Conservation (phyloP, 2,329 filamentous ascomycete species). For the Colletotrichum sp. region DNA sequence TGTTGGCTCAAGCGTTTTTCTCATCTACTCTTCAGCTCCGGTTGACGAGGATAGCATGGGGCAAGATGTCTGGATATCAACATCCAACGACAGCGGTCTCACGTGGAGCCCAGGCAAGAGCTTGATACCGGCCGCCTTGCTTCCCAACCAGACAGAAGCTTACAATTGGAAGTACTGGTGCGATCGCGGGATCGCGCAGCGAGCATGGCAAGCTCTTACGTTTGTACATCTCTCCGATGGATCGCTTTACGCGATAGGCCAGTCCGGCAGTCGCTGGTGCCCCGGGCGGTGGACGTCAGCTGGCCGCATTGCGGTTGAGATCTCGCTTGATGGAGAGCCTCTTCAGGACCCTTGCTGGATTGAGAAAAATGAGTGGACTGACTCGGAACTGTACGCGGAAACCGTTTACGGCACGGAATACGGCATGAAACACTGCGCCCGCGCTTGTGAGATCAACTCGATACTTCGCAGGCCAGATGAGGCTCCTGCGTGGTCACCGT, state of each 20-base stretch:
- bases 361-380: conserved; percentile 23
- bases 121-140: conserved; percentile 26
- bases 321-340: conserved; percentile 19
- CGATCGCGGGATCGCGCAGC: conserved; percentile 24
- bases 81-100: conserved; percentile 23
- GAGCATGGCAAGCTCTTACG: conserved; percentile 21
- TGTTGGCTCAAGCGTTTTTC: conserved; percentile 20
- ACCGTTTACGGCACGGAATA: conserved; percentile 26
- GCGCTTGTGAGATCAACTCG: conserved; percentile 21
- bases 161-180: conserved; percentile 28
- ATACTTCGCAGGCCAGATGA: conserved; percentile 12
- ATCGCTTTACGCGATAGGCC: conserved; percentile 23
- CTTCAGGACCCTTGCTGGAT: conserved; percentile 26
- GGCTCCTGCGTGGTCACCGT: conserved; percentile 24
- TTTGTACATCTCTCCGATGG: conserved; percentile 14
- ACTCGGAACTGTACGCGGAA: conserved; percentile 17
- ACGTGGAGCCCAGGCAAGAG: conserved; percentile 22
- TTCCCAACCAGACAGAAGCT: conserved; percentile 27
- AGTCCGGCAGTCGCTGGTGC: conserved; percentile 22
- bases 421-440: conserved; percentile 24
- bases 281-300: conserved; percentile 18
- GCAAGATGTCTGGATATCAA: conserved; percentile 27
- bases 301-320: conserved; percentile 20
- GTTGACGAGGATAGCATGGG: conserved; percentile 31
- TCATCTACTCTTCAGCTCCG: conserved; percentile 25